These are phyloP conservation scores for Lecanosticta acicola DNA, from an alignment of 2,329 filamentous ascomycete species.

Conservation along the genomic window DNA sequence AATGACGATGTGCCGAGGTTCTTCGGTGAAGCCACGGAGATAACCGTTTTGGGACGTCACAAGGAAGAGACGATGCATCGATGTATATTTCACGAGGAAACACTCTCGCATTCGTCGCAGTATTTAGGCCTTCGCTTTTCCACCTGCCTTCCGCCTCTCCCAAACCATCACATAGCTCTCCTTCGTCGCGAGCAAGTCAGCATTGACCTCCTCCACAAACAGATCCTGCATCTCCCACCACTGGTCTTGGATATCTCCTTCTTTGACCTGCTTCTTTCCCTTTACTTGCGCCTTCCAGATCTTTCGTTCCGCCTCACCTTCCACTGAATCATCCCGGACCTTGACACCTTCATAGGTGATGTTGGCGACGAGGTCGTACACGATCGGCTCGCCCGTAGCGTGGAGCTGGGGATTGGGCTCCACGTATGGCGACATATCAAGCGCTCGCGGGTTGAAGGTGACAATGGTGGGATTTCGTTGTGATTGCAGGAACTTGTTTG, in stretches of 20 bases:
- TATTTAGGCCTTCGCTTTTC: slow-evolving; percentile 12
- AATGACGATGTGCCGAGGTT: not conserved
- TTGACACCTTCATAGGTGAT: slow-evolving; percentile 81
- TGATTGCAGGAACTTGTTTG: slow-evolving; percentile 94
- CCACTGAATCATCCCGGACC: slow-evolving; percentile 71
- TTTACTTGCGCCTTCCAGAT: slow-evolving; percentile 90
- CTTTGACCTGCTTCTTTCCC: slow-evolving; percentile 45
- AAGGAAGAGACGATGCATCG: too few relatives aligned
- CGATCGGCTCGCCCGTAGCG: slow-evolving; percentile 72
- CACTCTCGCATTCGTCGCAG: not conserved
- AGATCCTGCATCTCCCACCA: slow-evolving; percentile 94
- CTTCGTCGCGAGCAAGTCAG: slow-evolving; percentile 82
- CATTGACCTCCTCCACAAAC: slow-evolving; percentile 83
- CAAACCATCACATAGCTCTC: slow-evolving; percentile 96
- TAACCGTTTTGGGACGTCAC: too few relatives aligned
- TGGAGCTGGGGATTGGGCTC: slow-evolving; percentile 73
- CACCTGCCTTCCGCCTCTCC: slow-evolving; percentile 62
- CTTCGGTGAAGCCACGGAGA: not conserved
- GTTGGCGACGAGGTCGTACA: slow-evolving; percentile 94
- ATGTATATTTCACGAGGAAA: too few relatives aligned
- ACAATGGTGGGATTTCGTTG: slow-evolving; percentile 92
- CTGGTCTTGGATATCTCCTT: slow-evolving; percentile 64
- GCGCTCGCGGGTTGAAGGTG: slow-evolving; percentile 78
- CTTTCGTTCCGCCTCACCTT: slow-evolving; percentile 85
- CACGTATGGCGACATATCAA: slow-evolving; percentile 86